Evolutionary conservation across 192 early-diverging fungal species (phyloP), one percentile per base, ranked within the genome.

Genomic region (Diversispora epigaea): DNA sequence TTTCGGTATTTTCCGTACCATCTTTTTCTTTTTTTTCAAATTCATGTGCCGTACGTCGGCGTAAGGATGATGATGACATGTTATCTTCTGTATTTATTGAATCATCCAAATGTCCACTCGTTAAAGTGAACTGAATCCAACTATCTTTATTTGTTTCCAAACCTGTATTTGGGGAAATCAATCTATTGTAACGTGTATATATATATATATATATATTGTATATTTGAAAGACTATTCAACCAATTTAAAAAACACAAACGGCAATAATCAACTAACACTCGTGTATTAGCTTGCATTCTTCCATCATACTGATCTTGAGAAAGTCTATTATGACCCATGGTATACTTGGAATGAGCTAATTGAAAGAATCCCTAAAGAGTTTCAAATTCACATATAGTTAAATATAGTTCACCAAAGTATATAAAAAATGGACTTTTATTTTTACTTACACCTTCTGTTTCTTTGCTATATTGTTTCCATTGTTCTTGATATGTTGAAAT

Each of bases 311-410:
- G 80, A 17, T 76, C 58, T 58, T 72, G 75, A 9, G 72, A 74
- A 15, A 84, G 45, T 17, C 55, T 80, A 47, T 44, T 71, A 10
- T 79, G 66, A 15, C 83, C 83, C 83, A 84, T 84, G 21, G 77
- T 77, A 66, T 84, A 84, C 50, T 84, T 84, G n/a, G 83, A 75
- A 45, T 84, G 83, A 41, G 81, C 79, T 32, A 84, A 47, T 54
- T 80, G 73, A 9, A 84, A 22, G 50, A 76, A 82, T 10, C 79
- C 83, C 83, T 84, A 4, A 43, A 71, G 17, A 41, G 14, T 15
- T n/a, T 41, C 3, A 6, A 47, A 14, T 47, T 68, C 21, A 21
- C 14, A 25, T 68, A 50, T 15, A 21, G 19, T 40, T 49, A 40
- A 49, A 21, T 11, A 21, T 3, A 5, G 19, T 6, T 6, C 1